Base-by-base conservation (phyloP, 257 asterid genomes). In the Solanum neorickii region DNA sequence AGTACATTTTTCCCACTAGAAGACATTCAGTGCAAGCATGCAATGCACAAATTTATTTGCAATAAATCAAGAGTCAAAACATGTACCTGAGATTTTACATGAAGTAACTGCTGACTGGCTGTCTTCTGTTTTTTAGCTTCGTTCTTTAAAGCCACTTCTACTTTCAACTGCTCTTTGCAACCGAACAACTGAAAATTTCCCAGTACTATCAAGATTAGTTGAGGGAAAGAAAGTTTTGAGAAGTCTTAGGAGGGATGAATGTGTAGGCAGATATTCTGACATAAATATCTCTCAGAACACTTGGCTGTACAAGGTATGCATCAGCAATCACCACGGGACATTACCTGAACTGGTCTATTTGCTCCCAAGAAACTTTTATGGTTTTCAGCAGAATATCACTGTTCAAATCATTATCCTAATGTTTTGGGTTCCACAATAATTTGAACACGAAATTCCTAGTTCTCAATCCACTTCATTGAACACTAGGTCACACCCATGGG, bases 21-120 rank as follows among this genome's bases (percentile, higher is more conserved):
- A 73, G 37, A 27, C 77, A 52, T 31, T 46, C 12, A 74, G 23
- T 56, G 35, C 56, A 87, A 82, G 68, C 62, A 72, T 35, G 62
- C 49, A 77, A 33, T 87, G 82, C 15, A n/a, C 25, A 41, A 7
- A 47, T 37, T 47, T 42, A 52, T 21, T 47, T 72, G 80, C 89
- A 46, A 27, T 66, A 86, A 78, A 49, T 41, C 37, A 85, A 46
- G 35, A 86, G 87, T 33, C 27, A 70, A 84, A 65, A 74, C 37
- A 80, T 78, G 89, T 87, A 97, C 99, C 94, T 93, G 92, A 23
- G 98, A 92, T 91, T 96, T 97, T 66, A 88, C 56, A 33, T 85
- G 91, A 92, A 96, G 94, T 91, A 93, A 85, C 91, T 92, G 89
- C 90, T 95, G 93, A 84, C 76, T 87, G 70, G 87, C 65, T 87